Base-by-base conservation (phyloP, 1,139 yeast species). In the Pichia sp. region DNA sequence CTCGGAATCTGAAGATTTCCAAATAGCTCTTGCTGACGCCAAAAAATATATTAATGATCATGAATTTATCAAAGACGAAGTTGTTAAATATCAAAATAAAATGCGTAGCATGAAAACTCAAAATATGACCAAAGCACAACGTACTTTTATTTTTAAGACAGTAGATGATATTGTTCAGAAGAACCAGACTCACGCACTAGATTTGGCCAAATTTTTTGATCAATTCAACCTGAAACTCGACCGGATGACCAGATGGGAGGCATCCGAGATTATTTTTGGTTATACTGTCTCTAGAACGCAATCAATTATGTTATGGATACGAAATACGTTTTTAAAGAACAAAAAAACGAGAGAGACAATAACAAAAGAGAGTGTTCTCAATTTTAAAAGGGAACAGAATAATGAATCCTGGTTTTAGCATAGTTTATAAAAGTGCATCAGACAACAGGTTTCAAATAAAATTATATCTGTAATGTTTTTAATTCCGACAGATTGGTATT, bases 201-300 rank as follows among this genome's bases (percentile, higher is more conserved):
- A 55, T 33, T 7, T 46, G 8, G 49, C 43, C 0, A 54, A 49
- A 42, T 55, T 67, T 30, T 55, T 55, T 5, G 46, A 53, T 0
- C 58, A 58, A 11, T 61, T 77, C 5, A 50, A 58, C 8, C 46
- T 55, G 1, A 61, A 62, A 36, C 50, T 75, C 3, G 16, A 47
- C 1, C 39, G 48, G 1, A 42, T 76, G 54, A 62, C 66, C 11
- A 72, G 67, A 52, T 64, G 67, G 4, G 67, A 71, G 28, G 84
- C 81, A 0, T 63, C 76, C 0, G 65, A 69, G 30, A 58, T 81
- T 48, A 71, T 80, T 3, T 80, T 80, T 65, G 82, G 80, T 0
- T 59, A 59, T 47, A 61, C 65, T 1, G 60, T 64, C 13, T 61
- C 66, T 2, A 61, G 67, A 7, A 54, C 56, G 1, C 55, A 60